These are phyloP conservation scores for Plasmodium vinckei DNA, from an alignment of 169 alveolate genomes.

Conservation along the genomic window DNA sequence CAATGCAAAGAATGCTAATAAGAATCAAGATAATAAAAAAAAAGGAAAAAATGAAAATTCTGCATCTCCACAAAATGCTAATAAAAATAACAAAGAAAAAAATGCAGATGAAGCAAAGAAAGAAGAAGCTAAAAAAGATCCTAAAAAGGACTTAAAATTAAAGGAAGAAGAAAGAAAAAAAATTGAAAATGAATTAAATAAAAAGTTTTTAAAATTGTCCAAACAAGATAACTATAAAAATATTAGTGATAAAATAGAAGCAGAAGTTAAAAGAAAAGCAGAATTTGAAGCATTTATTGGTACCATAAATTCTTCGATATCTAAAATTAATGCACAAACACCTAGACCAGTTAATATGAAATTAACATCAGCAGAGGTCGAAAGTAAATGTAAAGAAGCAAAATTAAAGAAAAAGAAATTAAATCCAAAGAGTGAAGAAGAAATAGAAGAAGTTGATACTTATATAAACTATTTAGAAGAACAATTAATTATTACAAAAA, in stretches of 20 bases:
- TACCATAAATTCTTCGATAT: constrained; percentile 25
- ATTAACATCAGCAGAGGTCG: constrained; percentile 43
- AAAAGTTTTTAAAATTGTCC: constrained; percentile 42
- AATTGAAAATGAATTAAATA: constrained; percentile 56
- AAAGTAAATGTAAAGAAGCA: constrained; percentile 55
- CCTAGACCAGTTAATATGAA: constrained; percentile 40
- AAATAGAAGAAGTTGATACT: constrained; percentile 69
- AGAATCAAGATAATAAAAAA: not conserved
- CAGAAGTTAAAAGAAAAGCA: constrained; percentile 34
- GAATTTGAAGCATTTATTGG: constrained; percentile 41
- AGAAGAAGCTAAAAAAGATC: constrained; percentile 30
- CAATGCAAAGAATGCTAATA: constrained; percentile 15
- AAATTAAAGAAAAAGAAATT: constrained; percentile 51
- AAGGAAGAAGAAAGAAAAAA: constrained; percentile 70
- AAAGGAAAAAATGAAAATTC: not conserved
- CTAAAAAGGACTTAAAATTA: constrained; percentile 43
- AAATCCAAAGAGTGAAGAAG: constrained; percentile 56
- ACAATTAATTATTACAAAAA: constrained; percentile 61
- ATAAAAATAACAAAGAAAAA: not conserved
- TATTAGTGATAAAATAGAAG: constrained; percentile 59
- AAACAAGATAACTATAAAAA: constrained; percentile 47
- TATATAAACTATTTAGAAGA: constrained; percentile 64
- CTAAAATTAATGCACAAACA: constrained; percentile 45
- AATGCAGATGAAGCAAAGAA: not conserved
- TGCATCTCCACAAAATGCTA: not conserved